Base-by-base conservation (phyloP, 768 basidiomycete species). In the Flagelloscypha sp. region DNA sequence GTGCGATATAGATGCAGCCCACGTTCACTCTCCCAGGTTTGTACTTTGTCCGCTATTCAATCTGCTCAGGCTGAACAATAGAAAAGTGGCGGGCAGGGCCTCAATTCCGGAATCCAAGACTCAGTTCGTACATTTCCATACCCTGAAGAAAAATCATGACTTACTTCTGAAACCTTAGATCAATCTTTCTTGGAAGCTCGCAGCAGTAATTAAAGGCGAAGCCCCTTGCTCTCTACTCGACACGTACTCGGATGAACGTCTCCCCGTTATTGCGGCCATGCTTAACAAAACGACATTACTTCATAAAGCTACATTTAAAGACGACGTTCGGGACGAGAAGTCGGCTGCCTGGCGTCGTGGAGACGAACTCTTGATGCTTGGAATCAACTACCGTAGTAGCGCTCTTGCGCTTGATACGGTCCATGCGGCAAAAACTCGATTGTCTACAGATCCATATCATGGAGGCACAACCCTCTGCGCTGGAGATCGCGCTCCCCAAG, bases 301-400 rank as follows among this genome's bases (percentile, higher is more conserved):
- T 4, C 36, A 52, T 28, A 40, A 51, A 16, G 48, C 47, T 25
- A 48, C 52, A 12, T 51, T 59, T 27, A 33, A 25, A 3, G 11
- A 25, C 5, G 21, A 24, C 9, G 30, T 35, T 12, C 30, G 42
- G 30, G 41, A 37, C 18, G 36, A 44, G 40, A 46, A 34, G 17
- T 34, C 31, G 6, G 47, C 42, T 13, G 36, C 36, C 7, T 54
- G 50, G 49, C 40, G 50, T 11, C 48, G 48, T 16, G 35, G 33
- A 3, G 46, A 48, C 12, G 45, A 48, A 2, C 37, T 70, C 4
- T 43, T 50, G 13, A 67, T 70, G 49, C 62, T 74, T 23, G 71
- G 69, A 6, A 57, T 75, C 28, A 76, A 76, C 49, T 76, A 68
- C 44, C 61, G 75, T 7, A 62, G 64, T 52, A 74, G 73, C 46